These are phyloP conservation scores for Neonectria magnoliae DNA, from an alignment of 2,329 filamentous ascomycete genomes.

Conservation along the genomic window DNA sequence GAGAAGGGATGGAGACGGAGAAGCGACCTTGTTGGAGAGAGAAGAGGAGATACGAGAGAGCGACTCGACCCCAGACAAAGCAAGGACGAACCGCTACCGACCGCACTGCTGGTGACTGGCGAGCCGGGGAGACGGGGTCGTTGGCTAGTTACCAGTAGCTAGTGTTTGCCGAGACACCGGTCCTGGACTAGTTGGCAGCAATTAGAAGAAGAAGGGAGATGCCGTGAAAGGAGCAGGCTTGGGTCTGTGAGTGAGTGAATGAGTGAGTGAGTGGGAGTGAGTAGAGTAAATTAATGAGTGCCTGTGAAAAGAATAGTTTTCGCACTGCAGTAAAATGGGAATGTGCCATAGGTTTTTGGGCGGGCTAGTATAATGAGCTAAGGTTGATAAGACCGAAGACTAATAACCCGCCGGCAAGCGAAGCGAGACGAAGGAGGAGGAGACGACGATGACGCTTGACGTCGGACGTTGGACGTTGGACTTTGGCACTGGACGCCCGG, in stretches of 20 bases:
- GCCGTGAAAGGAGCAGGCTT: not conserved
- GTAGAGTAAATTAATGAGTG: not conserved
- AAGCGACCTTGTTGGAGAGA: not conserved
- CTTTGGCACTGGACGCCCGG: not conserved
- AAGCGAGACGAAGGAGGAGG: constrained; percentile 16
- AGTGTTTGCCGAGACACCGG: constrained; percentile 22
- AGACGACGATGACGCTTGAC: constrained; percentile 11
- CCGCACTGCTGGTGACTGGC: not conserved
- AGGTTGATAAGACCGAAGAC: constrained; percentile 20
- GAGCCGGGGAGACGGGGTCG: constrained; percentile 6
- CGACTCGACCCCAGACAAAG: constrained; percentile 11
- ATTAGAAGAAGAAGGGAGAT: constrained; percentile 6
- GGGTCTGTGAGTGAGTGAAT: no score
- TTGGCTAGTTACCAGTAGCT: constrained; percentile 7
- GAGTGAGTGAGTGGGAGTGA: not conserved
- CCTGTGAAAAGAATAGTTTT: constrained; percentile 18
- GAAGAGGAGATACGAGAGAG: constrained; percentile 1
- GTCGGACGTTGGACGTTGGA: not conserved
- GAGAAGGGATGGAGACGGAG: not conserved
- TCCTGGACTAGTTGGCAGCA: constrained; percentile 16
- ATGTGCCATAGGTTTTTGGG: constrained; percentile 11
- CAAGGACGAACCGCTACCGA: constrained; percentile 7
- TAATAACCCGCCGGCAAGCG: constrained; percentile 22
- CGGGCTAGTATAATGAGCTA: constrained; percentile 16
- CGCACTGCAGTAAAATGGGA: constrained; percentile 8